Conservation (phyloP, 495 filamentous ascomycete genomes). For the Neurospora sp. region DNA sequence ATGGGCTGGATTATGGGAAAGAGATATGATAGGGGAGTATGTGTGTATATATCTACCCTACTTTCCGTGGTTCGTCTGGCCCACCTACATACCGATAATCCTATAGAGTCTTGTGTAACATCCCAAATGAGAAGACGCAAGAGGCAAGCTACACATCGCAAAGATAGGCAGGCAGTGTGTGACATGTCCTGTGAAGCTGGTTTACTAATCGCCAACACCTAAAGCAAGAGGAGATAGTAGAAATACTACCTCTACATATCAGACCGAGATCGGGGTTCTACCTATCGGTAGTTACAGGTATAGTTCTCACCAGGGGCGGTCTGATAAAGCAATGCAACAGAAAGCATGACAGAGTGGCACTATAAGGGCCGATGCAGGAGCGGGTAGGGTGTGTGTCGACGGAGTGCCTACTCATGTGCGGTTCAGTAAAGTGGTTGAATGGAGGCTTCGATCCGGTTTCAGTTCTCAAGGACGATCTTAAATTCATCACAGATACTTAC, state of each 20-base stretch:
- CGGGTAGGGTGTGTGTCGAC: background rate
- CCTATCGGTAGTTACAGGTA: background rate
- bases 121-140: background rate
- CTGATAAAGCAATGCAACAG: background rate
- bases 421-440: background rate
- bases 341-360: background rate
- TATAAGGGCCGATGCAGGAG: background rate
- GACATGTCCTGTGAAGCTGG: background rate
- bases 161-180: background rate
- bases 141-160: background rate
- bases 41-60: background rate
- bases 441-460: background rate
- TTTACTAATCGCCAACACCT: background rate
- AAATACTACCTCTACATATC: background rate
- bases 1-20: background rate
- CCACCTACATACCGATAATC: background rate
- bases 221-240: background rate
- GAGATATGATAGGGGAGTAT: background rate
- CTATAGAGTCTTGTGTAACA: background rate
- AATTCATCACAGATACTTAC: background rate
- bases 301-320: background rate
- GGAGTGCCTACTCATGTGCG: background rate
- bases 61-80: background rate
- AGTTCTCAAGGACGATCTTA: background rate
- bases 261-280: background rate